These are phyloP conservation scores for Taphrina communis DNA, from an alignment of 1,139 yeast species.

Conservation along the genomic window DNA sequence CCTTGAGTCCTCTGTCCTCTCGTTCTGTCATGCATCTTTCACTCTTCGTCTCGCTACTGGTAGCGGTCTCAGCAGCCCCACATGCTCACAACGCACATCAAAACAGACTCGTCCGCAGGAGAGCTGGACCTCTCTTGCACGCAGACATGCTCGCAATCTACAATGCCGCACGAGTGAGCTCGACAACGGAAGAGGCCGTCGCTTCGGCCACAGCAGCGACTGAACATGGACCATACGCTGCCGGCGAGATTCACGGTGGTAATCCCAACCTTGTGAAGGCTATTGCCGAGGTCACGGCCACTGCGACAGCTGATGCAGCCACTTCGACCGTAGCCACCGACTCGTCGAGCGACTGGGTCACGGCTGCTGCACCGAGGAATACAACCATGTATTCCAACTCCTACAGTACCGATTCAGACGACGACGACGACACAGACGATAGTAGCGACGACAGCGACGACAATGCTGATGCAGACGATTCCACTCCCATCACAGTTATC, in stretches of 20 bases:
- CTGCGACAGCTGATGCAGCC: slow-evolving; percentile 5
- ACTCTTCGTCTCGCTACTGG: slow-evolving; percentile 20
- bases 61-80: slow-evolving; percentile 9
- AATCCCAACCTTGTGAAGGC: neutral
- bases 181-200: neutral
- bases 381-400: slow-evolving; percentile 16
- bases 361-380: slow-evolving; percentile 18
- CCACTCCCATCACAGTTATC: neutral
- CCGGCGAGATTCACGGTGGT: slow-evolving; percentile 26
- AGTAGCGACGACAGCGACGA: neutral
- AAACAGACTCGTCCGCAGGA: slow-evolving; percentile 13
- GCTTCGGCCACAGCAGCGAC: neutral
- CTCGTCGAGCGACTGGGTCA: slow-evolving; percentile 2
- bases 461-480: neutral
- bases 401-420: slow-evolving; percentile 1
- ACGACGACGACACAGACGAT: neutral
- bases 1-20: neutral
- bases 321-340: neutral
- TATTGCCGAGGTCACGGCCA: neutral
- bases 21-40: slow-evolving; percentile 14
- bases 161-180: neutral
- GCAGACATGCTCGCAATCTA: slow-evolving; percentile 31
- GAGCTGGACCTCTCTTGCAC: slow-evolving; percentile 32
- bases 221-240: slow-evolving; percentile 27
- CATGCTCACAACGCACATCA: slow-evolving; percentile 21